Evolutionary conservation across 257 asterid genomes (phyloP).

Genomic region (Solanum pennellii): DNA sequence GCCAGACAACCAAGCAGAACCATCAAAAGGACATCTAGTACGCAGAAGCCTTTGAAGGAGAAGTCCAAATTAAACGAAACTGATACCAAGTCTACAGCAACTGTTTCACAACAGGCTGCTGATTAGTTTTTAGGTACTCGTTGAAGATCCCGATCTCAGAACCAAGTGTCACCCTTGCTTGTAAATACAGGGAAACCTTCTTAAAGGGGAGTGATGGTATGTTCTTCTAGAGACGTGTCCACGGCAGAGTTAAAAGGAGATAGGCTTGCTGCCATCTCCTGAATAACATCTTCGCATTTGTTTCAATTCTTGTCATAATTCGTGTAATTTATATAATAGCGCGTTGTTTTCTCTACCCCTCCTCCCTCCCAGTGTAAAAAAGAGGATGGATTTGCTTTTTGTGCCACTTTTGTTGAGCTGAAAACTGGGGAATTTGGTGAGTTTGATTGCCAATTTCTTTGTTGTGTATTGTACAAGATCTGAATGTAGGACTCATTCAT

Average conservation of each 20-base stretch:
- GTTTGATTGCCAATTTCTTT: neutral
- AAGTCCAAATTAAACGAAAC: conserved; percentile 22
- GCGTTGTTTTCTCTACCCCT: neutral
- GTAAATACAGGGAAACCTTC: conserved; percentile 31
- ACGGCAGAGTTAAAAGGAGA: conserved; percentile 10
- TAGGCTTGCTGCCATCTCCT: conserved; percentile 15
- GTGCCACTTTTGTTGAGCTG: conserved; percentile 4
- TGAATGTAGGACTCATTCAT: neutral
- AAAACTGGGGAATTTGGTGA: neutral
- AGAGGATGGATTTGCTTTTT: neutral
- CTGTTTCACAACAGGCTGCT: conserved; percentile 9
- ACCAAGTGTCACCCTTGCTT: conserved; percentile 19
- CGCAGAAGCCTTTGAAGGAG: conserved; percentile 35
- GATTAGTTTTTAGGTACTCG: conserved; percentile 12
- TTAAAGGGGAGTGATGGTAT: conserved; percentile 10
- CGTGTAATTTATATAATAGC: neutral
- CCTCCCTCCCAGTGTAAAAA: conserved; percentile 2
- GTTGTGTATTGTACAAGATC: neutral
- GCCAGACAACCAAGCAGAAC: conserved; percentile 27
- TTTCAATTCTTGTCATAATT: conserved; percentile 6
- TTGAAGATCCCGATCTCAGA: conserved; percentile 11
- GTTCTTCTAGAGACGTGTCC: conserved; percentile 8
- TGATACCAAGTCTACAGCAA: conserved; percentile 28
- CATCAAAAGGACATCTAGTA: conserved; percentile 34
- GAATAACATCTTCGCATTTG: conserved; percentile 16